Percentiles rank a stretch among this genome's conserved stretches.
These are phyloP conservation scores for Orbilia quercus DNA, from an alignment of 2,329 filamentous ascomycete species.

Conservation along the genomic window DNA sequence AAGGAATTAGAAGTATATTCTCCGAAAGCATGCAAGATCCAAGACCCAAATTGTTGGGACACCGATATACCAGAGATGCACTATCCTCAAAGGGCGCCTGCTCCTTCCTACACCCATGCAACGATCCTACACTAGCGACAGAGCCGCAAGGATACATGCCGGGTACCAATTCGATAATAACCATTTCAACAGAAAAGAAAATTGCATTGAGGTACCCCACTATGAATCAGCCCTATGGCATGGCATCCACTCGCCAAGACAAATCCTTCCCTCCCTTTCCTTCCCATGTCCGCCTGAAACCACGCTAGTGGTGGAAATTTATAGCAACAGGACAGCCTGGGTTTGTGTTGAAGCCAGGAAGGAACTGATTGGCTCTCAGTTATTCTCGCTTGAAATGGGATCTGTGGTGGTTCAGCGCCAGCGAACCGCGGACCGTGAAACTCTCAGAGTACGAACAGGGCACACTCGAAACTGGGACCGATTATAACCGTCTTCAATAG, in stretches of 20 bases:
- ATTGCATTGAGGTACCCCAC: background rate
- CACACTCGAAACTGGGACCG: background rate
- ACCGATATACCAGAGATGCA: background rate
- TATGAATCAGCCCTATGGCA: slow-evolving; percentile 22
- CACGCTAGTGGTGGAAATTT: slow-evolving; percentile 5
- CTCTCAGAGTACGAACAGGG: background rate
- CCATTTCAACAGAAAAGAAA: slow-evolving; percentile 29
- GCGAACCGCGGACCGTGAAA: slow-evolving; percentile 16
- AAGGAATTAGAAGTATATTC: background rate
- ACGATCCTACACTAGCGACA: background rate
- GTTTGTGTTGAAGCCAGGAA: background rate
- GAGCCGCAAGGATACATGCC: background rate
- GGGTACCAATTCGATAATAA: slow-evolving; percentile 29
- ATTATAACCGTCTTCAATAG: too few species aligned
- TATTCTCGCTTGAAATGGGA: background rate
- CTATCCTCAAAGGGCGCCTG: slow-evolving; percentile 7
- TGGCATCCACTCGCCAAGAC: background rate
- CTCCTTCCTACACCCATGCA: slow-evolving; percentile 4
- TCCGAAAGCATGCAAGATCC: slow-evolving; percentile 6
- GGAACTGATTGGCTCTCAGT: slow-evolving; percentile 12
- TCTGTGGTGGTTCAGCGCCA: slow-evolving; percentile 17
- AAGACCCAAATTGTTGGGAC: slow-evolving; percentile 12
- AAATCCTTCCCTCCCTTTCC: background rate
- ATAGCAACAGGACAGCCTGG: slow-evolving; percentile 3
- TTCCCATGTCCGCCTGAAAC: slow-evolving; percentile 2